Percentiles rank a stretch among this genome's conserved stretches.
phyloP scores from a whole-genome alignment of 306 rosid species.

The Sphenostylis stenocarpa region DNA sequence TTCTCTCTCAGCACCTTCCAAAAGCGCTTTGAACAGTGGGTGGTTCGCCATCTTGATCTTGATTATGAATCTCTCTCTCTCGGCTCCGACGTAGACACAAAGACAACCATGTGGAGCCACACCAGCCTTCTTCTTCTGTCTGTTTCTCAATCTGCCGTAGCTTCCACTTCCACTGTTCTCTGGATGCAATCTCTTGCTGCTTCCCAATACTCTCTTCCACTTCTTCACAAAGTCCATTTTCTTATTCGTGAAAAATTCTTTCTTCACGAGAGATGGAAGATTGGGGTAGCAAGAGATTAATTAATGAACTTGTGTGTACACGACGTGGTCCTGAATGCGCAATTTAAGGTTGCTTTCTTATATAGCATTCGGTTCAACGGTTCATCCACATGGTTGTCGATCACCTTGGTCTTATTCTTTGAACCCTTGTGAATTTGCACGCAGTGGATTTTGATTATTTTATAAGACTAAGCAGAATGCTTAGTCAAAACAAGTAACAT shows the following conservation, averaged over 20 bases:
- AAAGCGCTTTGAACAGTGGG: conserved; percentile 53
- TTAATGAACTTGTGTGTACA: background rate
- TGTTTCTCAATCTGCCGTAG: background rate
- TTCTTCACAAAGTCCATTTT: conserved; percentile 37
- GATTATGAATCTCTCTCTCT: conserved; percentile 53
- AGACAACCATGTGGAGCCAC: conserved; percentile 52
- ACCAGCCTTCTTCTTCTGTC: background rate
- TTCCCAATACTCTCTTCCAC: conserved; percentile 32
- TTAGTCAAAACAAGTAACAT: background rate
- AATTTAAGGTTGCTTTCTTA: background rate
- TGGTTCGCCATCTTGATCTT: conserved; percentile 56
- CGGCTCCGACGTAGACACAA: conserved; percentile 61
- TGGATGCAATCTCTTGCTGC: conserved; percentile 2
- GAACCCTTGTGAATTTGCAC: background rate
- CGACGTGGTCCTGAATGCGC: no score
- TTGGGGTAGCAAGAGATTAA: background rate
- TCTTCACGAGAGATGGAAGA: no score
- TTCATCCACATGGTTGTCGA: background rate
- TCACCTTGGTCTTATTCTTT: background rate
- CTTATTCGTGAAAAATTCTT: background rate
- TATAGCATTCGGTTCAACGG: background rate
- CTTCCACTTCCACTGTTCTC: background rate
- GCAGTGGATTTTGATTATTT: background rate
- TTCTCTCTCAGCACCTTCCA: conserved; percentile 68
- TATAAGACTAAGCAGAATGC: background rate